Evolutionary conservation across 2,329 filamentous ascomycete genomes (phyloP).

Genomic region (Diaporthe capsici): DNA sequence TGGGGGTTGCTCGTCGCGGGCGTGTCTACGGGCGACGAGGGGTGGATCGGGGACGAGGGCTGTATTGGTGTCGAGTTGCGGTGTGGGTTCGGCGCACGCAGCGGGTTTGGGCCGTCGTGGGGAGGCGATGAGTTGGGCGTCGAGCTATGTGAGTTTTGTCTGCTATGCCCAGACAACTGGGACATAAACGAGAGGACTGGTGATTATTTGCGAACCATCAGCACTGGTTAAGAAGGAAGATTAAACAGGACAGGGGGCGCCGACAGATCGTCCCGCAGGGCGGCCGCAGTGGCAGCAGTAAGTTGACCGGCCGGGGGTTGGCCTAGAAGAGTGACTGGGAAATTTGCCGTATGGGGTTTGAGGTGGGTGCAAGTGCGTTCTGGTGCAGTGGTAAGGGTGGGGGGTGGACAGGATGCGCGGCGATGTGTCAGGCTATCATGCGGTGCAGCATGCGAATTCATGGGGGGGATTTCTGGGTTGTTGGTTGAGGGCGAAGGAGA

Average conservation of each 20-base stretch:
- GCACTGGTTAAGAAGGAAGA: slow-evolving; percentile 36
- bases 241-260: slow-evolving; percentile 34
- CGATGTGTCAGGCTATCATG: slow-evolving; percentile 38
- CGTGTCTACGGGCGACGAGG: slow-evolving; percentile 56
- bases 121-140: slow-evolving; percentile 62
- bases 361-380: slow-evolving; percentile 18
- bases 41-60: slow-evolving; percentile 52
- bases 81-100: slow-evolving; percentile 38
- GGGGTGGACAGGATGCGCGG: slow-evolving; percentile 19
- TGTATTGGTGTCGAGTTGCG: slow-evolving; percentile 47
- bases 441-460: slow-evolving; percentile 18
- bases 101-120: slow-evolving; percentile 48
- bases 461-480: slow-evolving; percentile 35
- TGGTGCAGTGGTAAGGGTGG: slow-evolving; percentile 10
- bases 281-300: slow-evolving; percentile 29
- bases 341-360: slow-evolving; percentile 22
- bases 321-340: slow-evolving; percentile 35
- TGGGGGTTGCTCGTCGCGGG: slow-evolving; percentile 58
- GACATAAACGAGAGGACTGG: slow-evolving; percentile 92
- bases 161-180: slow-evolving; percentile 71
- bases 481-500: slow-evolving; percentile 22
- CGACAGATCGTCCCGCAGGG: slow-evolving; percentile 24
- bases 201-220: slow-evolving; percentile 40
- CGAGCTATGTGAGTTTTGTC: slow-evolving; percentile 57
- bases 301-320: slow-evolving; percentile 30